phyloP scores from a whole-genome alignment of 129 eudicot species.

The Tagetes erecta region DNA sequence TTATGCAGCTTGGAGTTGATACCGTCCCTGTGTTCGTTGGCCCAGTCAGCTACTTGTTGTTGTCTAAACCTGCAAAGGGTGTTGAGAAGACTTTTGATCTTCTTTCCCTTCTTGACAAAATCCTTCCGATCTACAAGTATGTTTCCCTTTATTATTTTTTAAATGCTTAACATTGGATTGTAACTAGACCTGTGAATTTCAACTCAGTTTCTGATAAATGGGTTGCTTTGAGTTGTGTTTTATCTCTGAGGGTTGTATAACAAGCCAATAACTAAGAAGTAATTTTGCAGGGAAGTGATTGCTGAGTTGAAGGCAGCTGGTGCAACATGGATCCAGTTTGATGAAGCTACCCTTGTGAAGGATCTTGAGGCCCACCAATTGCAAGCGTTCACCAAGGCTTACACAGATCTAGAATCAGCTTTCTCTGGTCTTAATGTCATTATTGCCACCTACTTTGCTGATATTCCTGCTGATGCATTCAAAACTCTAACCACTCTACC shows the following conservation, averaged over 20 bases:
- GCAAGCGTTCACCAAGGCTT: constrained; percentile 82
- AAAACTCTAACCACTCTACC: constrained; percentile 66
- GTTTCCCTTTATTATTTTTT: constrained; percentile 4
- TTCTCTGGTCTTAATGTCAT: constrained; percentile 74
- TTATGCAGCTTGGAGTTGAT: constrained; percentile 86
- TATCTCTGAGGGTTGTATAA: background rate
- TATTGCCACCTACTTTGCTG: constrained; percentile 88
- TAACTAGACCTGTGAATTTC: background rate
- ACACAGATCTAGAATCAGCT: constrained; percentile 61
- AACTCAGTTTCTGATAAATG: background rate
- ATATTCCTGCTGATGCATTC: constrained; percentile 72
- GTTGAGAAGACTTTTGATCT: constrained; percentile 83
- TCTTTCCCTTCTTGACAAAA: constrained; percentile 87
- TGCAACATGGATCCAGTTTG: constrained; percentile 92
- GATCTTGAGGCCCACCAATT: constrained; percentile 79
- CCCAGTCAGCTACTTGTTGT: constrained; percentile 90
- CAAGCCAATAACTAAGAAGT: background rate
- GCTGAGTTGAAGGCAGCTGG: constrained; percentile 93
- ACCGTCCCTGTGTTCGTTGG: constrained; percentile 97
- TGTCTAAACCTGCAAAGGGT: constrained; percentile 95
- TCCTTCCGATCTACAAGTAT: constrained; percentile 91
- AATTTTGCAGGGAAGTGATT: constrained; percentile 68
- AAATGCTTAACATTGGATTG: background rate
- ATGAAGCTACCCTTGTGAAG: constrained; percentile 85
- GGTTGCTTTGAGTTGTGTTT: background rate